Evolutionary conservation across 2,329 filamentous ascomycete species (phyloP).

Genomic region (Colletotrichum viniferum): DNA sequence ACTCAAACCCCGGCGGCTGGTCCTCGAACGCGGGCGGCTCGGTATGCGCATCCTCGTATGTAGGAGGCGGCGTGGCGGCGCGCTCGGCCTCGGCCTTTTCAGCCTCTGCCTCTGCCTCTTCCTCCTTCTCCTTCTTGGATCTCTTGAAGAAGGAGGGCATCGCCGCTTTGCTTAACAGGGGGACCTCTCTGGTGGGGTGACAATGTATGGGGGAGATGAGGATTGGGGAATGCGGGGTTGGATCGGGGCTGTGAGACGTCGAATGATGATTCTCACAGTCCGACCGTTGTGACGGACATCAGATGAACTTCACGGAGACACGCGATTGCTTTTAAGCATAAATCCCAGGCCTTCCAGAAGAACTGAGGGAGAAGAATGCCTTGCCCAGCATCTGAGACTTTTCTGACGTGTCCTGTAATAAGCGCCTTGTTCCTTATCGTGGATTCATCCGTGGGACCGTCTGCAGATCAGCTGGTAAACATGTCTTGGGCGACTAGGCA

Average conservation of each 20-base stretch:
- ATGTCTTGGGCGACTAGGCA: slow-evolving; percentile 2
- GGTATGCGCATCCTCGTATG: background rate
- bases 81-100: slow-evolving; percentile 7
- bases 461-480: background rate
- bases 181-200: background rate
- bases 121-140: slow-evolving; percentile 15
- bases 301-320: background rate
- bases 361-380: background rate
- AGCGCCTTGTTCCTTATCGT: background rate
- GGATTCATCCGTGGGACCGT: background rate
- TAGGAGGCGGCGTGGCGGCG: slow-evolving; percentile 14
- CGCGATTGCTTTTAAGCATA: background rate
- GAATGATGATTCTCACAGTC: background rate
- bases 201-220: background rate
- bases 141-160: slow-evolving; percentile 18
- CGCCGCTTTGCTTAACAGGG: background rate
- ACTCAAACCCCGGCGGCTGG: slow-evolving; percentile 15
- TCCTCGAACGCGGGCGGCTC: slow-evolving; percentile 14
- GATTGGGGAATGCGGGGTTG: background rate
- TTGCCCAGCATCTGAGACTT: background rate
- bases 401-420: background rate
- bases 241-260: background rate
- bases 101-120: background rate
- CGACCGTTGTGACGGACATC: background rate
- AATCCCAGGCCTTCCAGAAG: background rate